Conservation (phyloP, 129 eudicot genomes). For the Centella asiatica region DNA sequence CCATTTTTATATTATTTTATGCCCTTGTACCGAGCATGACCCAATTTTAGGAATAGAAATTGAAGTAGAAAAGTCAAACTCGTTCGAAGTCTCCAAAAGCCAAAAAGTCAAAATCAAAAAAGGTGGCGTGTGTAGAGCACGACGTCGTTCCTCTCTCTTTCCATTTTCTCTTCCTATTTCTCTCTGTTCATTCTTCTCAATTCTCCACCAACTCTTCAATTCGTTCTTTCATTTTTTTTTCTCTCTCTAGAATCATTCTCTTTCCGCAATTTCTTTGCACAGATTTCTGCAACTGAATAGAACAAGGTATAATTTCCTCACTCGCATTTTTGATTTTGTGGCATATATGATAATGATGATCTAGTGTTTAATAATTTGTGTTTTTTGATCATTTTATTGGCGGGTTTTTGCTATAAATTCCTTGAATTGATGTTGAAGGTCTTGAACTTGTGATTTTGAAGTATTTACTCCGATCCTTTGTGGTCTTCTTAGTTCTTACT, state of each 20-base stretch:
- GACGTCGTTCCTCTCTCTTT: slow-evolving; percentile 1
- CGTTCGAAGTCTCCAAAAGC: too few species aligned
- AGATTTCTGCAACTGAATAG: neutral
- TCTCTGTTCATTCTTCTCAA: neutral
- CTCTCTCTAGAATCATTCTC: neutral
- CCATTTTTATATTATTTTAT: too few species aligned
- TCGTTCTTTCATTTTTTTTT: neutral
- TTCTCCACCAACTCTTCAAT: neutral
- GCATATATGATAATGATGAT: slow-evolving; percentile 1
- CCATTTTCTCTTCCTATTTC: neutral
- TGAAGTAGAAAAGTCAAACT: too few species aligned
- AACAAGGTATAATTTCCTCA: neutral
- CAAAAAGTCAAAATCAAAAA: neutral
- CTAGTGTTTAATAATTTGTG: neutral
- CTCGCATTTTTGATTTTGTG: neutral
- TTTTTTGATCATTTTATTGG: neutral
- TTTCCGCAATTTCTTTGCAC: neutral
- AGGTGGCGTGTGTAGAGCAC: neutral
- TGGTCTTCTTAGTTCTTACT: too few species aligned
- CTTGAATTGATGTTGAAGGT: neutral
- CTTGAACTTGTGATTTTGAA: too few species aligned
- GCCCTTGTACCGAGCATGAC: too few species aligned
- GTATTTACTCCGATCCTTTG: too few species aligned
- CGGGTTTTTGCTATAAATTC: neutral
- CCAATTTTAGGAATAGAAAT: too few species aligned